Evolutionary conservation across 805 yeast genomes (phyloP).

Genomic region (Blastobotrys parvus): DNA sequence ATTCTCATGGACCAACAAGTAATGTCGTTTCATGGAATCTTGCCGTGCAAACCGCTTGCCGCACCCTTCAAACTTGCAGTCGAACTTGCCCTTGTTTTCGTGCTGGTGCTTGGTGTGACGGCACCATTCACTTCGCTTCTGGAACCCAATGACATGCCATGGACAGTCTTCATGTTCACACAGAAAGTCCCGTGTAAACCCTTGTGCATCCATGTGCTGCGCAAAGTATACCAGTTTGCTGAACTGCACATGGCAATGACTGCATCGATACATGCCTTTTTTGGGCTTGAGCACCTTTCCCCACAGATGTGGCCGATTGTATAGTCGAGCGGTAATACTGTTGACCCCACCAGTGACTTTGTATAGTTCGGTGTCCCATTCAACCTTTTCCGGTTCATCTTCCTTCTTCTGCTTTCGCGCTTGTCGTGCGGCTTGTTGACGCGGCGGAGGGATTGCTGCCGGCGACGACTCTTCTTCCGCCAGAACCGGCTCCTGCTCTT

Average conservation of each 20-base stretch:
- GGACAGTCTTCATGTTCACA: slow-evolving; percentile 33
- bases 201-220: slow-evolving; percentile 30
- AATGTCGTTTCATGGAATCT: slow-evolving; percentile 32
- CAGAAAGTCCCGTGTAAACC: slow-evolving; percentile 28
- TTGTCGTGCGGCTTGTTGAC: too few relatives aligned
- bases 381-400: too few relatives aligned
- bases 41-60: slow-evolving; percentile 21
- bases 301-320: slow-evolving; percentile 16
- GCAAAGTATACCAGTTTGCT: slow-evolving; percentile 27
- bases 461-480: too few relatives aligned
- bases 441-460: too few relatives aligned
- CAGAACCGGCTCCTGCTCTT: too few relatives aligned
- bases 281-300: slow-evolving; percentile 22
- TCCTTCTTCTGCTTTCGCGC: too few relatives aligned
- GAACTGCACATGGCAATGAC: slow-evolving; percentile 32
- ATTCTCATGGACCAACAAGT: slow-evolving; percentile 33
- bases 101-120: slow-evolving; percentile 29
- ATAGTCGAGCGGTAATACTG: slow-evolving; percentile 1
- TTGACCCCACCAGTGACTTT: too few relatives aligned
- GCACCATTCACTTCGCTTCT: slow-evolving; percentile 29
- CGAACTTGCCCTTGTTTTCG: slow-evolving; percentile 11
- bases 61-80: slow-evolving; percentile 19
- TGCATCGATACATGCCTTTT: slow-evolving; percentile 33
- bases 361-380: too few relatives aligned
- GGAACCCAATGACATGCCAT: slow-evolving; percentile 36